Percentiles rank a stretch among this genome's conserved stretches.
Conservation (phyloP, 75 land plant genomes). For the Pinus albicaulis region DNA sequence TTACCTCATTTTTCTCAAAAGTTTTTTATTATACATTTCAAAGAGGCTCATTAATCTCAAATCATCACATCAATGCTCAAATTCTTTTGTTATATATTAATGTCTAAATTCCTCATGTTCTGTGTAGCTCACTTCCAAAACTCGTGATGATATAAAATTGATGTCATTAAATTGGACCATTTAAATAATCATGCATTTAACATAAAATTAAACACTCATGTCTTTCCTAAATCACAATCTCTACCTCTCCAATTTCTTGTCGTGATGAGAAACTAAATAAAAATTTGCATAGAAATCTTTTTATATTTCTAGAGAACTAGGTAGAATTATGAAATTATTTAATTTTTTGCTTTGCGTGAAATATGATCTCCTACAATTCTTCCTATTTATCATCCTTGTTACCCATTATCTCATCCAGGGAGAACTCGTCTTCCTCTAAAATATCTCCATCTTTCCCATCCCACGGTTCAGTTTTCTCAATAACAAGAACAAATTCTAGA, state of each 20-base stretch:
- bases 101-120: too few relatives aligned
- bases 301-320: not conserved
- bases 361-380: conserved; percentile 39
- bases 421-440: conserved; percentile 95
- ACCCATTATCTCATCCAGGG: conserved; percentile 93
- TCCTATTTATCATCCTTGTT: conserved; percentile 41
- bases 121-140: too few relatives aligned
- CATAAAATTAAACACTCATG: too few relatives aligned
- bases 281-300: not conserved
- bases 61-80: too few relatives aligned
- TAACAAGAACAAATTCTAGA: conserved; percentile 38
- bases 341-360: not conserved
- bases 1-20: too few relatives aligned
- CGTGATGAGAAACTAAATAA: not conserved
- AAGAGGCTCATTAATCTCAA: too few relatives aligned
- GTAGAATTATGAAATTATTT: not conserved
- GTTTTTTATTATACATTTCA: too few relatives aligned
- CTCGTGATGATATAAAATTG: too few relatives aligned
- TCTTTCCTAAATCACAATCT: too few relatives aligned
- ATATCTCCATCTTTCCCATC: conserved; percentile 95
- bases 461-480: conserved; percentile 80
- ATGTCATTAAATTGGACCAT: too few relatives aligned
- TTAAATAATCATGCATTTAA: too few relatives aligned
- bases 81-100: too few relatives aligned
- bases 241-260: not conserved